Evolutionary conservation across 139 green algal species (phyloP), one percentile per base, ranked within the genome.

Genomic region (Closterium sp.): DNA sequence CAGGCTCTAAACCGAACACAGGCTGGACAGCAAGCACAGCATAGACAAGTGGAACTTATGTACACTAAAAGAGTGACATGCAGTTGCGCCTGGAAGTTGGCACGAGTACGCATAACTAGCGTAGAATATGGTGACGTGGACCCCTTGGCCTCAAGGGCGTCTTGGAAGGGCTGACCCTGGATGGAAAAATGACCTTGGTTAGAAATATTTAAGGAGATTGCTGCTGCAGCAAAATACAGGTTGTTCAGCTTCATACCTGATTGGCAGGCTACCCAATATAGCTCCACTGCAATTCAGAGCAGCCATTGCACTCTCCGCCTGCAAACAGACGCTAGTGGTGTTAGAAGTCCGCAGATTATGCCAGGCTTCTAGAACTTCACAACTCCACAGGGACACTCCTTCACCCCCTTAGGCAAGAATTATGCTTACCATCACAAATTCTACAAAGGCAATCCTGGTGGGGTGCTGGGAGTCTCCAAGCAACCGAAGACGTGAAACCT

Each of bases 391-490:
- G 38, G 38, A 50, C 38, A 50, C 11, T 50, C 7, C 38, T 50
- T 50, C 7, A 50, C 38, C 38, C 38, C 7, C 13, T 13, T 50
- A 13, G 38, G 38, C 38, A 50, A 50, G 38, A 50, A 50, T 13
- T 13, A 50, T 0, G 13, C 38, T 50, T 79, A 94, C 92, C 90
- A 94, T 93, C 29, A 95, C 93, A 95, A 99, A 99, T 93, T 99
- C 98, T 3, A 99, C 95, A 94, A 99, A 99, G 0, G 98, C 98
- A 79, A 99, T 99, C 88, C 98, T 97, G 17, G 97, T 98, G 87
- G 95, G 91, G 90, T 99, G 97, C n/a, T 97, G 95, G 19, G 96
- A 95, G 95, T 99, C 98, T 6, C 97, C 97, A 45, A 99, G 95
- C 86, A 99, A 94, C 27, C 98, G 95, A 19, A 99, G 95, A 86